Percentiles rank a stretch among this genome's conserved stretches.
Conservation (phyloP, 78 protist genomes). For the Acrasis kona region DNA sequence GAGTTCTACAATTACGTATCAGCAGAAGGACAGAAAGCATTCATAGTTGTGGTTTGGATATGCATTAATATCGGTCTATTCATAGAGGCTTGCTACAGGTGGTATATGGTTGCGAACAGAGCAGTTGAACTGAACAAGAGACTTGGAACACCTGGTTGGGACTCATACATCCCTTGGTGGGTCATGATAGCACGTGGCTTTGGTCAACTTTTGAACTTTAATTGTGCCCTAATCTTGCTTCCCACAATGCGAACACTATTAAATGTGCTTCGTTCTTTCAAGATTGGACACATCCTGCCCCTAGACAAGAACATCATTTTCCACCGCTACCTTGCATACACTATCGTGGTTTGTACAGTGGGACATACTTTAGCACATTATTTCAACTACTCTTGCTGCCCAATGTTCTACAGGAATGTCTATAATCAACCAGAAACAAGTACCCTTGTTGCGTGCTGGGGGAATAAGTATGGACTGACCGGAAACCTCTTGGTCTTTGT, state of each 20-base stretch:
- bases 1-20: too few species aligned
- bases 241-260: not conserved
- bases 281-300: constrained; percentile 30
- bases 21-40: too few species aligned
- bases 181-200: too few species aligned
- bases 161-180: too few species aligned
- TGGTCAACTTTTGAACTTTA: too few species aligned
- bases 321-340: constrained; percentile 55
- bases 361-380: constrained; percentile 33
- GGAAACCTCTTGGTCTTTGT: constrained; percentile 44
- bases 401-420: not conserved
- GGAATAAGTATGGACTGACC: constrained; percentile 44
- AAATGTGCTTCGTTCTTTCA: not conserved
- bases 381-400: not conserved
- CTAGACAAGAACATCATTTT: constrained; percentile 66
- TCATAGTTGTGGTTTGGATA: too few species aligned
- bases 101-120: too few species aligned
- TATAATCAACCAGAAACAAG: not conserved
- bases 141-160: too few species aligned
- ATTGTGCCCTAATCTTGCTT: not conserved
- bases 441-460: constrained; percentile 1
- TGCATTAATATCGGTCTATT: too few species aligned
- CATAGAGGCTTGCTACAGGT: too few species aligned
- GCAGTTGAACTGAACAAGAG: too few species aligned
- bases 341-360: constrained; percentile 30